These are phyloP conservation scores for Cryptococcus sp. DNA, from an alignment of 1,284 basidiomycete genomes.

Conservation along the genomic window DNA sequence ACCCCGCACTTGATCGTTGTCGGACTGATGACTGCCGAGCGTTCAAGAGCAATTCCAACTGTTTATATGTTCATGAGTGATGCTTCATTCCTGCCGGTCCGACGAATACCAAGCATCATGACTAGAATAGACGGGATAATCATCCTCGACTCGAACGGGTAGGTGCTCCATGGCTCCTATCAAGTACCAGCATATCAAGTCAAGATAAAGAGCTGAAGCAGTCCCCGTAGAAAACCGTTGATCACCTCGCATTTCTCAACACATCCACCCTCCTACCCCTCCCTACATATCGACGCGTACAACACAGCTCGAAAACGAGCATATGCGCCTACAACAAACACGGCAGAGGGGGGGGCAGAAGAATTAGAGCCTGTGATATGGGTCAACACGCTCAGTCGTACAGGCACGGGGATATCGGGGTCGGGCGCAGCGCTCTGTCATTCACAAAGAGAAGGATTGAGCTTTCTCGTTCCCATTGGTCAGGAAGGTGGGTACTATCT, in stretches of 20 bases:
- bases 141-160: conserved; percentile 79
- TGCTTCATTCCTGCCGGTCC: neutral
- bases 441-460: conserved; percentile 69
- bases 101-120: conserved; percentile 28
- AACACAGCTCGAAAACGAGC: conserved; percentile 69
- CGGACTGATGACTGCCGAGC: too few relatives aligned
- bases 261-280: conserved; percentile 72
- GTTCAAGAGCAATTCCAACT: too few relatives aligned
- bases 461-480: conserved; percentile 78
- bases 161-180: conserved; percentile 38
- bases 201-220: conserved; percentile 3
- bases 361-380: conserved; percentile 44
- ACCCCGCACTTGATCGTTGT: too few relatives aligned
- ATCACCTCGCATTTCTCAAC: conserved; percentile 89
- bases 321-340: conserved; percentile 17
- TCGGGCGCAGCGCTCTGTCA: conserved; percentile 59
- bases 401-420: conserved; percentile 32
- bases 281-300: conserved; percentile 82
- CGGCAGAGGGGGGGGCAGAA: too few relatives aligned
- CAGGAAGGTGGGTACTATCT: conserved; percentile 39
- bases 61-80: neutral
- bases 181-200: too few relatives aligned
- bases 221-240: conserved; percentile 67
- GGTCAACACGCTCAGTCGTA: conserved; percentile 39
- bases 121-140: conserved; percentile 79